phyloP scores from a whole-genome alignment of 2,329 filamentous ascomycete species.

The Fusarium humuli region DNA sequence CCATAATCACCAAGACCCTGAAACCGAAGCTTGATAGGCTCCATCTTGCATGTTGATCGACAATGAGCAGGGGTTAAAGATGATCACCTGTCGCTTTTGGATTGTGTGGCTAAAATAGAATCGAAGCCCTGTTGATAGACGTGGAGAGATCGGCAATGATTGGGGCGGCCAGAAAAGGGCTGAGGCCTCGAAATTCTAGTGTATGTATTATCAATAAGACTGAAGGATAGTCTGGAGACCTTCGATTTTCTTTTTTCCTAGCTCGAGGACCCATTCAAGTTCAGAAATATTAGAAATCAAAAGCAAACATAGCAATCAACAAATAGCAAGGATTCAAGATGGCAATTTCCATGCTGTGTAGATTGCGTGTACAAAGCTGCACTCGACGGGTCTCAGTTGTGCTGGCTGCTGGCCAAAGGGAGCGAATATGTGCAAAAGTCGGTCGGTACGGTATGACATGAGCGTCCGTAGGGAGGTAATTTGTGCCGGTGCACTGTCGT shows the following conservation, averaged over 20 bases:
- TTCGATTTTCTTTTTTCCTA: constrained; percentile 18
- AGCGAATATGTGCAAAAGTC: neutral
- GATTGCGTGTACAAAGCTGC: constrained; percentile 13
- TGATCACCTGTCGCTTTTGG: constrained; percentile 13
- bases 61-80: constrained; percentile 15
- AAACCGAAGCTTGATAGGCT: constrained; percentile 17
- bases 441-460: neutral
- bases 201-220: constrained; percentile 3
- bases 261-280: constrained; percentile 3
- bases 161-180: constrained; percentile 2
- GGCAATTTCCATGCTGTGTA: constrained; percentile 10
- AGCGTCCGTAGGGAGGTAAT: constrained; percentile 4
- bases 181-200: neutral
- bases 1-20: neutral
- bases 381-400: constrained; percentile 7
- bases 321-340: constrained; percentile 6
- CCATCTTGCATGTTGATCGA: constrained; percentile 37
- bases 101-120: constrained; percentile 29
- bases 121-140: constrained; percentile 17
- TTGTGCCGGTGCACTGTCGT: constrained; percentile 6
- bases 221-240: constrained; percentile 1
- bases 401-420: neutral
- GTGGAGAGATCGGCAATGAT: constrained; percentile 18
- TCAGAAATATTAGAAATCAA: constrained; percentile 2
- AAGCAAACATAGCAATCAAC: constrained; percentile 29